Conservation (phyloP, 75 land plant genomes). For the Selaginella tamariscina region DNA sequence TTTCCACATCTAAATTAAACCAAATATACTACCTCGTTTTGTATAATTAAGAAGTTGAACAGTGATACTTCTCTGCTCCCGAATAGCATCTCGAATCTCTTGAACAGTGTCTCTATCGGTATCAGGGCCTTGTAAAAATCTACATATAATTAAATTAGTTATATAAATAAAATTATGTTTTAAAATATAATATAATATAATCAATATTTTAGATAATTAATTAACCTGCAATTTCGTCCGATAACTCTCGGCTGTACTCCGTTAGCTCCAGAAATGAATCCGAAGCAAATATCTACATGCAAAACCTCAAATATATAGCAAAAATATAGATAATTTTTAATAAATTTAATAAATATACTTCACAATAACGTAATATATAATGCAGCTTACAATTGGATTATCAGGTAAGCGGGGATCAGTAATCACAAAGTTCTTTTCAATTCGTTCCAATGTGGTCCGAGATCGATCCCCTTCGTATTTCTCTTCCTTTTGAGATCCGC, state of each 20-base stretch:
- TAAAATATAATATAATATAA: too few species aligned
- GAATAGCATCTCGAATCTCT: constrained; percentile 78
- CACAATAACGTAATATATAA: not conserved
- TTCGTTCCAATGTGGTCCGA: constrained; percentile 74
- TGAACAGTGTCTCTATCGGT: constrained; percentile 70
- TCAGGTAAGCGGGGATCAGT: constrained; percentile 77
- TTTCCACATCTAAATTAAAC: too few species aligned
- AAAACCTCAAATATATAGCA: not conserved
- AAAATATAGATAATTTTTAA: too few species aligned
- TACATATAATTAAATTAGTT: constrained; percentile 15
- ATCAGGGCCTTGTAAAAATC: constrained; percentile 98
- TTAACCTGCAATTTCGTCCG: constrained; percentile 85
- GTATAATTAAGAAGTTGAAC: constrained; percentile 96
- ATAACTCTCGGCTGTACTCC: constrained; percentile 81
- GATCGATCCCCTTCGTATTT: constrained; percentile 67
- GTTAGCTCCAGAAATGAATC: constrained; percentile 93
- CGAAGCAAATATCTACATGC: constrained; percentile 92
- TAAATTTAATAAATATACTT: too few species aligned
- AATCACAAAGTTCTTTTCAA: constrained; percentile 76
- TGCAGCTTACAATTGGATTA: constrained; percentile 61
- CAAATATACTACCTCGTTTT: constrained; percentile 76
- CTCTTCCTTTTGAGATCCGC: constrained; percentile 24
- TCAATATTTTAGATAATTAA: not conserved
- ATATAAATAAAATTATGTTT: too few species aligned
- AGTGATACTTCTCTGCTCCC: constrained; percentile 74